Conservation (phyloP, 306 rosid species). For the Geum urbanum region DNA sequence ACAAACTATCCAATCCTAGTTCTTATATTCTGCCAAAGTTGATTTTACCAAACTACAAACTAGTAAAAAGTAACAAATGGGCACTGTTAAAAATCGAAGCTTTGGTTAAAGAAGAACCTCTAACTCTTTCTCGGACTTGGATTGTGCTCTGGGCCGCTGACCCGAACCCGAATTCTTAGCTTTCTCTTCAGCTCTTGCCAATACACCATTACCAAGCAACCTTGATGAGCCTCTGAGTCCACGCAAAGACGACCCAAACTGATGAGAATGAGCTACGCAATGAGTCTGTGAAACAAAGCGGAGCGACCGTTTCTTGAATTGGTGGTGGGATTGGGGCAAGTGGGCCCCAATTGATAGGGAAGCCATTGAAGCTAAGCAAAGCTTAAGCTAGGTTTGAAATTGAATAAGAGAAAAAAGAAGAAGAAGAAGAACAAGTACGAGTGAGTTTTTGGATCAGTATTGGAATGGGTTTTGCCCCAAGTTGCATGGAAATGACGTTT, state of each 20-base stretch:
- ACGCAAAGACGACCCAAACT: constrained; percentile 33
- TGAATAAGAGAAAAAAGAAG: background rate
- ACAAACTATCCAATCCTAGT: constrained; percentile 12
- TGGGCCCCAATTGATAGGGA: constrained; percentile 51
- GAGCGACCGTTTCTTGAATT: constrained; percentile 27
- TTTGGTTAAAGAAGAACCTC: constrained; percentile 48
- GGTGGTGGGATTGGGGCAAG: constrained; percentile 35
- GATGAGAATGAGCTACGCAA: constrained; percentile 18
- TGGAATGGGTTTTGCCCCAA: too few relatives aligned
- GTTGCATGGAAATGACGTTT: too few relatives aligned
- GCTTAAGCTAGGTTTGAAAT: background rate
- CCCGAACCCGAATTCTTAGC: constrained; percentile 39
- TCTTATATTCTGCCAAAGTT: constrained; percentile 12
- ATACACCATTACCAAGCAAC: constrained; percentile 41
- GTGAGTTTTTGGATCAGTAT: too few relatives aligned
- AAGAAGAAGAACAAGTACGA: too few relatives aligned
- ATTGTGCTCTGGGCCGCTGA: constrained; percentile 42
- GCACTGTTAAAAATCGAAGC: constrained; percentile 4
- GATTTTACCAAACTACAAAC: constrained; percentile 17
- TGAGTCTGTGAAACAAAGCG: constrained; percentile 31
- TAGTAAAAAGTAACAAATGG: constrained; percentile 16
- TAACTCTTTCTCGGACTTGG: constrained; percentile 37
- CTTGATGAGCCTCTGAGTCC: constrained; percentile 31
- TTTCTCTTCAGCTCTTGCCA: constrained; percentile 75
- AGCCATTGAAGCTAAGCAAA: constrained; percentile 38